These are phyloP conservation scores for Cordyceps fumosorosea DNA, from an alignment of 2,329 filamentous ascomycete species.

Conservation along the genomic window DNA sequence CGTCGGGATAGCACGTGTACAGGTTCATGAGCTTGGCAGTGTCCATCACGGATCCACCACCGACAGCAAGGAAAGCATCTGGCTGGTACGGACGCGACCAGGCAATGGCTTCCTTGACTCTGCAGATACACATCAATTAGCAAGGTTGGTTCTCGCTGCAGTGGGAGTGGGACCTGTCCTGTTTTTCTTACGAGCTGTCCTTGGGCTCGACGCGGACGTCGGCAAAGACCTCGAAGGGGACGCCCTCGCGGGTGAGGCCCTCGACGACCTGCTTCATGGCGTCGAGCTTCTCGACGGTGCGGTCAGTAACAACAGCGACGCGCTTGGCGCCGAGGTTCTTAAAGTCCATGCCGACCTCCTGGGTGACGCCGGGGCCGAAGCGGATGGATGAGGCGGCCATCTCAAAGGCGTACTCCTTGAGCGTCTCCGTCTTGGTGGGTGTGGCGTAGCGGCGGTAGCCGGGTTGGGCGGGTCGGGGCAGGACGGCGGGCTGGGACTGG, in stretches of 20 bases:
- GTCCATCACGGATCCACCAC: conserved; percentile 87
- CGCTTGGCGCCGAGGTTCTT: conserved; percentile 81
- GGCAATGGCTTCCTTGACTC: conserved; percentile 81
- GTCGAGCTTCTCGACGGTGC: conserved; percentile 71
- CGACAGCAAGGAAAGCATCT: conserved; percentile 90
- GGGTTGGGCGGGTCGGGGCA: conserved; percentile 35
- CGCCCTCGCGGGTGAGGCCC: conserved; percentile 68
- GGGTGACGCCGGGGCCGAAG: conserved; percentile 87
- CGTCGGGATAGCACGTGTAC: conserved; percentile 83
- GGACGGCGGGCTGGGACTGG: conserved; percentile 53
- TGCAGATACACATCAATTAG: conserved; percentile 26
- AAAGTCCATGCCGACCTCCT: conserved; percentile 97
- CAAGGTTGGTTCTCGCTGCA: not conserved
- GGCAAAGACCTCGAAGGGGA: conserved; percentile 76
- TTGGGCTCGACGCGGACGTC: conserved; percentile 85
- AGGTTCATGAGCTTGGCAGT: conserved; percentile 99
- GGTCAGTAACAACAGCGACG: conserved; percentile 88
- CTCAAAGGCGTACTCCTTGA: conserved; percentile 97
- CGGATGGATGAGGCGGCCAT: conserved; percentile 95
- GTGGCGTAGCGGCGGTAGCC: conserved; percentile 58
- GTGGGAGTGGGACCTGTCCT: not conserved
- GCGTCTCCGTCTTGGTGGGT: conserved; percentile 51
- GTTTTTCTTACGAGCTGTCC: conserved; percentile 66
- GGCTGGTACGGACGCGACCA: conserved; percentile 74
- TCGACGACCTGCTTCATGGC: conserved; percentile 88